Base-by-base conservation (phyloP, 352 stramenopile species). In the Pelagophyceae sp. region DNA sequence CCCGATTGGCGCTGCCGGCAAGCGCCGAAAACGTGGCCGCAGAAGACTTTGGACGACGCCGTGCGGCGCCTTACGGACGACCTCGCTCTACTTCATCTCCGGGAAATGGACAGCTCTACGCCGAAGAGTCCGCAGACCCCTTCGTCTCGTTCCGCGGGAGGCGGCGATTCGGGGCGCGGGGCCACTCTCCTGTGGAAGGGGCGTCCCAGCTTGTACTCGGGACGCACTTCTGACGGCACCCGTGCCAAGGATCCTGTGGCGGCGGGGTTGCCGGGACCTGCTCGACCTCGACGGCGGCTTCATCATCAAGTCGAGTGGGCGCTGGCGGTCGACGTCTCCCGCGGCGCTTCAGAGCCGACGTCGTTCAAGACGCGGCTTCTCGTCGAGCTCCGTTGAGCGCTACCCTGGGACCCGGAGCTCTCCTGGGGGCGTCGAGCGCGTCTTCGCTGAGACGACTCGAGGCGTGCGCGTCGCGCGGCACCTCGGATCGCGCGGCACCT, bases 381-480 rank as follows among this genome's bases (percentile, higher is more conserved):
- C 83, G 86, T 90, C 20, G 87, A 88, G 69, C 71, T 90, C 51
- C 80, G 89, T 75, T 72, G 89, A 0, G 86, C 85, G 72, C 72
- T 90, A 23, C 86, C 86, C 23, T 90, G 86, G 86, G 87, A 88
- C 80, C 86, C 86, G 11, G 80, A 89, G 0, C 72, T 90, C 25
- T 85, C 85, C 32, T 90, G 86, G 86, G 86, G 86, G 86, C 70
- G 86, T 90, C 0, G 80, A 38, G 29, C 89, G 87, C 75, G 60
- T 38, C 0, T 83, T 90, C 74, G 84, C 60, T 81, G 83, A 0
- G 82, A 79, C 75, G 75, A 58, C 6, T 6, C 17, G 25, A 37
- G 37, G 6, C n/a, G n/a, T n/a, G n/a, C n/a, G n/a, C n/a, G n/a
- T n/a, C n/a, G n/a, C n/a, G n/a, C n/a, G n/a, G n/a, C n/a, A n/a